Percentiles rank a stretch among this genome's conserved stretches.
These are phyloP conservation scores for Aspergillus carbonarius DNA, from an alignment of 2,329 filamentous ascomycete genomes.

Conservation along the genomic window DNA sequence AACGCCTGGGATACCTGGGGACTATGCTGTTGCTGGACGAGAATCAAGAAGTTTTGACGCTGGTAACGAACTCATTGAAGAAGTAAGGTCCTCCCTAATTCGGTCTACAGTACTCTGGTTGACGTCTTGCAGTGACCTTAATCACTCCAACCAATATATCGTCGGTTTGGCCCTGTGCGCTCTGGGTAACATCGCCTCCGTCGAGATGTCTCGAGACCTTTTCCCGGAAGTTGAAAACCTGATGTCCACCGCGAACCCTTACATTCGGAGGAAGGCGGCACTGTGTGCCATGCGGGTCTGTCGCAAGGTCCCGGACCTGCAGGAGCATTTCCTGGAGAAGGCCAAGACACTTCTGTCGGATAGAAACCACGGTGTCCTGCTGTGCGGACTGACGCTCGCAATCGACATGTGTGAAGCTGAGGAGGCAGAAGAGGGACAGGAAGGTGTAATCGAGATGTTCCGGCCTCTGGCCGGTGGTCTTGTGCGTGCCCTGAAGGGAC, in stretches of 20 bases:
- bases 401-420: constrained; percentile 93
- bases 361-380: constrained; percentile 89
- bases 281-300: constrained; percentile 99
- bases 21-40: constrained; percentile 96
- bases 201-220: constrained; percentile 97
- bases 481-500: constrained; percentile 85
- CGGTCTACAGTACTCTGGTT: constrained; percentile 24
- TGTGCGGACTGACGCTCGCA: constrained; percentile 88
- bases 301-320: constrained; percentile 92
- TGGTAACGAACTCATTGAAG: constrained; percentile 96
- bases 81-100: constrained; percentile 62
- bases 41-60: constrained; percentile 95
- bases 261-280: constrained; percentile 93
- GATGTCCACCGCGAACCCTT: constrained; percentile 92
- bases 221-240: constrained; percentile 95
- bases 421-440: constrained; percentile 86
- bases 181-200: constrained; percentile 92
- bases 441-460: constrained; percentile 87
- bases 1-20: constrained; percentile 89
- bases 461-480: constrained; percentile 79
- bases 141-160: constrained; percentile 97
- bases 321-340: constrained; percentile 97
- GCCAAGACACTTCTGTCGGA: constrained; percentile 84
- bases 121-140: constrained; percentile 70
- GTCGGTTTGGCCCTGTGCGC: constrained; percentile 95